Base-by-base conservation (phyloP, 768 basidiomycete species). In the Chiua virens region DNA sequence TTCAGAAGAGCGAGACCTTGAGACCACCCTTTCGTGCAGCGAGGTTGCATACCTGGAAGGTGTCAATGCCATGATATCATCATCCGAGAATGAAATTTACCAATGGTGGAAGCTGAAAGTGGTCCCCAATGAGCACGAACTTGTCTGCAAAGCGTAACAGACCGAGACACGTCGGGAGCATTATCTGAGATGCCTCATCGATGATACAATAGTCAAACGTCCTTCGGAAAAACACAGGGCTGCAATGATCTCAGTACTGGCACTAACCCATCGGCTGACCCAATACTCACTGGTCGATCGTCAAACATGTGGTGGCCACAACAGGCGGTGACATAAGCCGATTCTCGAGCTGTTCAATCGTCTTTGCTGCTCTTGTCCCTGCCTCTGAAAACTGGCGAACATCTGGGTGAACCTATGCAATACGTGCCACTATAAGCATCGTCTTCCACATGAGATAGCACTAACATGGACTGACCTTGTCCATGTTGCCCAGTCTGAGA, bases 151-250 rank as follows among this genome's bases (percentile, higher is more conserved):
- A 91, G 1, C 94, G 84, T 4, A 98, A 73, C 1, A 96, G 97
- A 6, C 97, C 97, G 1, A 98, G 75, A 61, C 93, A 98, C 0
- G 94, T 96, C 0, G 97, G 97, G 2, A 98, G 70, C 0, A 96
- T 98, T 56, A 98, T 94, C 65, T 98, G 96, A 0, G 97, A 98
- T 0, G 97, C 97, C 67, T 99, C 97, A 55, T 98, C 97, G 17
- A 99, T 87, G 49, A 99, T 97, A 71, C 96, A 98, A 61, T 92
- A 94, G 65, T 99, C 94, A 62, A 98, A 99, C 20, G 72, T 83
- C 8, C 96, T 79, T 10, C 88, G 81, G 42, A 79, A 78, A 69
- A 99, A 98, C 8, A 99, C 62, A 0, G 93, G 83, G 62, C 95
- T 93, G 55, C 23, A 22, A 28, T 35, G n/a, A 38, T 46, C 32